phyloP scores from a whole-genome alignment of 2,329 filamentous ascomycete species.

The Penicillium sp. region DNA sequence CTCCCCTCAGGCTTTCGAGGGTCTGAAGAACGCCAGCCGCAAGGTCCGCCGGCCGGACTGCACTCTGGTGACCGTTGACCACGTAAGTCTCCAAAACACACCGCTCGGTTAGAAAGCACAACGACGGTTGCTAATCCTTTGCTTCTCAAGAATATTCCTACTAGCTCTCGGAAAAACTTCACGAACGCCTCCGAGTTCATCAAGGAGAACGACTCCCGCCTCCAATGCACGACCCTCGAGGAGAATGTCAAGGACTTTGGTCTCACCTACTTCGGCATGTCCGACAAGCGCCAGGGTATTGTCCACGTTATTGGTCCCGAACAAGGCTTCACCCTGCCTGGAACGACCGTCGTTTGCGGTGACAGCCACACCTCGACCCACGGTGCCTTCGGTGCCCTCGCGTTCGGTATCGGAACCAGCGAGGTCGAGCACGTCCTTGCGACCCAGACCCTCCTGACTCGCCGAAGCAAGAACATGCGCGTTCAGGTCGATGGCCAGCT shows the following conservation, averaged over 20 bases:
- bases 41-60: conserved; percentile 92
- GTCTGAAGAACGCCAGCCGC: conserved; percentile 83
- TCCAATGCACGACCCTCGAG: conserved; percentile 94
- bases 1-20: conserved; percentile 97
- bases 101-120: neutral
- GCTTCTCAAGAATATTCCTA: conserved; percentile 78
- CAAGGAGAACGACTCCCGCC: conserved; percentile 87
- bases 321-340: conserved; percentile 96
- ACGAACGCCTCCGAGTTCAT: conserved; percentile 95
- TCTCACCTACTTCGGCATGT: conserved; percentile 94
- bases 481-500: conserved; percentile 92
- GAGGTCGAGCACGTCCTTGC: conserved; percentile 98
- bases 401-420: conserved; percentile 96
- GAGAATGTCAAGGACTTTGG: conserved; percentile 97
- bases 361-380: conserved; percentile 98
- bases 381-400: conserved; percentile 91
- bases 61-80: conserved; percentile 94
- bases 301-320: conserved; percentile 98
- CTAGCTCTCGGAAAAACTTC: conserved; percentile 83
- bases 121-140: conserved; percentile 12
- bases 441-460: conserved; percentile 92
- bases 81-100: conserved; percentile 62
- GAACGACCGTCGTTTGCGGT: conserved; percentile 94
- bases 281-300: conserved; percentile 95
- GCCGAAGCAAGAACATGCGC: conserved; percentile 97